Evolutionary conservation across 169 alveolate species (phyloP), one percentile per base, ranked within the genome.

Genomic region (Babesia bigemina): DNA sequence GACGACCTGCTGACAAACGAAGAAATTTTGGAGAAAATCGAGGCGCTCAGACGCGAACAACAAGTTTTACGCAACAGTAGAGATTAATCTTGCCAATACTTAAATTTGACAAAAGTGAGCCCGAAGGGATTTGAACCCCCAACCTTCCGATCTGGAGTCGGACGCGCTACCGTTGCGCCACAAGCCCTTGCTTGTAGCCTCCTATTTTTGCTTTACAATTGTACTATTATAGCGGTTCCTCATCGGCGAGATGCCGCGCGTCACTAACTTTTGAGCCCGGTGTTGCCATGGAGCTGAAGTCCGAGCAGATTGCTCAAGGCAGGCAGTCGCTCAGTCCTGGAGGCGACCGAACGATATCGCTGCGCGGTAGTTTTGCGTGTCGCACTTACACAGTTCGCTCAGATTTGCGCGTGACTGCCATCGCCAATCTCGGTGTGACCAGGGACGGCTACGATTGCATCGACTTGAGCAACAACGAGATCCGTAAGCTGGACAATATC

Each of bases 141-240:
- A 93, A 88, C 97, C 97, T 92, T 92, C 95, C 93, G 97, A 93
- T 93, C 95, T 92, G 97, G 94, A 93, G 97, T 93, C 97, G 93
- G 95, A 92, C 95, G 97, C 97, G 95, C 97, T 93, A 91, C 96
- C 96, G 91, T 93, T 93, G 95, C 95, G 96, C 96, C 96, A 93
- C 94, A 79, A 84, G 94, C 94, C 94, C 94, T 58, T 22, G 61
- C 16, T 26, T 55, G 7, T 4, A 56, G 44, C 26, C 16, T 26
- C 21, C 47, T 8, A 57, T 56, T 78, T 33, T 47, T 4, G 19
- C 4, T 69, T 58, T 14, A 70, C 60, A 61, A 14, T n/a, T 49
- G 24, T 21, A 49, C 8, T 19, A 3, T 47, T 24, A 29, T 2
- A 2, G 22, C 21, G 61, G 8, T 36, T 29, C 9, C 6, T 3